Base-by-base conservation (phyloP, 1,139 yeast species). In the Hemisphaericaspora lyxosophila region DNA sequence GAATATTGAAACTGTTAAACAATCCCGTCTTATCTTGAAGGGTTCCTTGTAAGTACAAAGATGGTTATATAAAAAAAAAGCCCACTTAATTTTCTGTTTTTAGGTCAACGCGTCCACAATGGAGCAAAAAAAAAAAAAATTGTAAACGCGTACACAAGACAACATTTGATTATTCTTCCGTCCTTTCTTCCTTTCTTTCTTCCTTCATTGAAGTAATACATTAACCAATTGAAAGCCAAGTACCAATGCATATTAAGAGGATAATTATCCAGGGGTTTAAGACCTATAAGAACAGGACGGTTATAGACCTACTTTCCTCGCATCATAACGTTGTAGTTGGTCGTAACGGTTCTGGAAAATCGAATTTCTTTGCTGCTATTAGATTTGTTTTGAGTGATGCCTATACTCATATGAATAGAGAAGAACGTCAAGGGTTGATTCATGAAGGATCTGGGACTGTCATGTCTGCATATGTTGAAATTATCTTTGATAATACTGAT, bases 271-370 rank as follows among this genome's bases (percentile, higher is more conserved):
- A 89, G 58, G 98, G 98, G 32, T 92, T 92, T 70, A 89, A 89
- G 63, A 90, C 98, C 44, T 92, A 89, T 61, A 85, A 86, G 65
- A 85, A 86, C 57, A 81, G 87, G 35, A 87, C 96, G 0, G 75
- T 78, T 7, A 78, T 92, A 13, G 95, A 86, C 34, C 72, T 76
- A 20, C 67, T 92, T 36, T 84, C 95, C 0, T 94, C 95, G 0
- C 78, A 80, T 43, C 86, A 84, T 57, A 92, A 92, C 60, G 95
- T 90, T 20, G 89, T 92, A 11, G 88, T 92, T 22, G 99, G 99
- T 3, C 69, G 96, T 37, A 92, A 92, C 60, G 99, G 99, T 12
- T 85, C 96, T 6, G 99, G 99, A 12, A 92, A 92, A 60, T 87
- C 96, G 35, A 92, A 92, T 60, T 86, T 94, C 64, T 92, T 92